Conservation (phyloP, 2,329 filamentous ascomycete species). For the Epichloe sibirici region DNA sequence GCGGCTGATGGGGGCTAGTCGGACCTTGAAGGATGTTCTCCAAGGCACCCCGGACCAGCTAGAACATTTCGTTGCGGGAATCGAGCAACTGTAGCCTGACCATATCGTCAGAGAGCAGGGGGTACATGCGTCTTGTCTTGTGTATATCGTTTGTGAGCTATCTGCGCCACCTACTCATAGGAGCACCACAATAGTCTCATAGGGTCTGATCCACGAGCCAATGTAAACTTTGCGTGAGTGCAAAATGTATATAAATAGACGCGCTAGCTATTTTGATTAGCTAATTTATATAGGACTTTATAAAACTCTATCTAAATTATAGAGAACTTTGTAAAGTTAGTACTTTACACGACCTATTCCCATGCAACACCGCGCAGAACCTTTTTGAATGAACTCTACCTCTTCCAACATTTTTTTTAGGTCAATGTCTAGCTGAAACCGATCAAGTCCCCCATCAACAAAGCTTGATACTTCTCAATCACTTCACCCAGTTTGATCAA, state of each 20-base stretch:
- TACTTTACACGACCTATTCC: background rate
- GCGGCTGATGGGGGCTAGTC: conserved; percentile 40
- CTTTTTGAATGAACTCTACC: background rate
- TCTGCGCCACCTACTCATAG: background rate
- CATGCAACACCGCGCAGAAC: background rate
- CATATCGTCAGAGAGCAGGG: background rate
- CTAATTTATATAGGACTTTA: too few relatives aligned
- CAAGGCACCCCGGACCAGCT: conserved; percentile 27
- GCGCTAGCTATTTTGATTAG: too few relatives aligned
- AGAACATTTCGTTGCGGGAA: conserved; percentile 40
- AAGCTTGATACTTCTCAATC: conserved; percentile 66
- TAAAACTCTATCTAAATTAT: too few relatives aligned
- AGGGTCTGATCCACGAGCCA: too few relatives aligned
- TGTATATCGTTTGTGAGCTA: conserved; percentile 1
- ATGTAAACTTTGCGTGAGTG: too few relatives aligned
- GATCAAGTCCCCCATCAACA: conserved; percentile 60
- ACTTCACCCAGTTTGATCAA: conserved; percentile 69
- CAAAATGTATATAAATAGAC: too few relatives aligned
- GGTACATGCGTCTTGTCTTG: background rate
- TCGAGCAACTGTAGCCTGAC: conserved; percentile 44
- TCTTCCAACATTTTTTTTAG: background rate
- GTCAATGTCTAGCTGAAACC: conserved; percentile 16
- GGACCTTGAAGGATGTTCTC: conserved; percentile 31
- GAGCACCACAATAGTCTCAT: background rate
- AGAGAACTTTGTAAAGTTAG: too few relatives aligned